A percentile compares a stretch with the other conserved stretches of the same genome.
These are phyloP conservation scores for Termitomyces titanicus DNA, from an alignment of 768 basidiomycete species.

Conservation along the genomic window DNA sequence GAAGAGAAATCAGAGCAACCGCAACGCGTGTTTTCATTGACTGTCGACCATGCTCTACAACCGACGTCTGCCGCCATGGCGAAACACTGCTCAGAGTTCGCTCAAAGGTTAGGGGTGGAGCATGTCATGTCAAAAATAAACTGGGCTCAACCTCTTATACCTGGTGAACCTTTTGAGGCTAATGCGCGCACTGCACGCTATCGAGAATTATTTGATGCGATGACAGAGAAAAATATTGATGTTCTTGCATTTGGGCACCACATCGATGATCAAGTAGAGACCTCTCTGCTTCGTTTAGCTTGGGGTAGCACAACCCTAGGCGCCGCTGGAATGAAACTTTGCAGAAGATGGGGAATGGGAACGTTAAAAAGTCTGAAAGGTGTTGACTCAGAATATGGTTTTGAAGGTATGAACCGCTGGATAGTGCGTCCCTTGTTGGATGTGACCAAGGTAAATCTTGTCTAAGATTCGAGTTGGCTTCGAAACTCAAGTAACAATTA, in stretches of 20 bases:
- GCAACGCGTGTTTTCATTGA: slow-evolving; percentile 46
- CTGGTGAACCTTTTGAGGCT: slow-evolving; percentile 48
- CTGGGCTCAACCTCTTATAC: slow-evolving; percentile 56
- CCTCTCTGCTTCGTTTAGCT: slow-evolving; percentile 65
- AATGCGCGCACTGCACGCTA: slow-evolving; percentile 60
- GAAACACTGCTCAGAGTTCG: slow-evolving; percentile 36
- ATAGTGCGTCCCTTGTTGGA: slow-evolving; percentile 67
- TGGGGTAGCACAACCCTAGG: slow-evolving; percentile 54
- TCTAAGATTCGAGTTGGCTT: neutral
- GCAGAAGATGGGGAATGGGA: slow-evolving; percentile 82
- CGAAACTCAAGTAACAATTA: neutral
- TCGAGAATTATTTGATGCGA: slow-evolving; percentile 39
- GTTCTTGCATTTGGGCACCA: slow-evolving; percentile 72
- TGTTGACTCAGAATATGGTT: slow-evolving; percentile 36
- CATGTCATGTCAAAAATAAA: slow-evolving; percentile 46
- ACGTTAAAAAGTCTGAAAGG: slow-evolving; percentile 18
- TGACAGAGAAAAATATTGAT: slow-evolving; percentile 26
- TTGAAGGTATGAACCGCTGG: slow-evolving; percentile 63
- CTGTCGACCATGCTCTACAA: slow-evolving; percentile 73
- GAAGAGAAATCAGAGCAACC: slow-evolving; percentile 17
- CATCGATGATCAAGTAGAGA: slow-evolving; percentile 82
- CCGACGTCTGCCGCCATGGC: slow-evolving; percentile 54
- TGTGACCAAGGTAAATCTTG: slow-evolving; percentile 56
- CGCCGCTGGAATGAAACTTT: slow-evolving; percentile 62
- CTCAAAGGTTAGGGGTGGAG: slow-evolving; percentile 39